Percentiles rank a stretch among this genome's conserved stretches.
Evolutionary conservation across 176 grass and related monocot genomes (phyloP).

Genomic region (Rhipidocladum racemiflorum): DNA sequence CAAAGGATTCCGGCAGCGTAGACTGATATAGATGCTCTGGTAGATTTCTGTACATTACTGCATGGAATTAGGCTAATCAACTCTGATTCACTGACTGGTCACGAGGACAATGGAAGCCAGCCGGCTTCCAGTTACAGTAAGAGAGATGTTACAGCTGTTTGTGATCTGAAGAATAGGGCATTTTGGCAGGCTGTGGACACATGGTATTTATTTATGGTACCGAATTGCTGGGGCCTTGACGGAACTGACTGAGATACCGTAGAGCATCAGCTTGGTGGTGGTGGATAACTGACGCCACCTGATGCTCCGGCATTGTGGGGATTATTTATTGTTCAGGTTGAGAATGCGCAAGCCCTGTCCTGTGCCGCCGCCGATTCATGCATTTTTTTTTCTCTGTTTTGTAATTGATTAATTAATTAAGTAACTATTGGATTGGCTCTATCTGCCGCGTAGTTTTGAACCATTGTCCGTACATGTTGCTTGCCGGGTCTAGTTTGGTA

Average conservation of each 20-base stretch:
- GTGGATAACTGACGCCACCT: background rate
- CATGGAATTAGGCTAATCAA: conserved; percentile 9
- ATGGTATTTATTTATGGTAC: conserved; percentile 7
- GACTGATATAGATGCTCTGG: conserved; percentile 51
- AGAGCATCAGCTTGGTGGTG: background rate
- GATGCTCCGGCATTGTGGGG: background rate
- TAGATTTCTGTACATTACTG: conserved; percentile 40
- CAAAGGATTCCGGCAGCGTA: conserved; percentile 87
- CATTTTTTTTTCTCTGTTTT: too few species aligned
- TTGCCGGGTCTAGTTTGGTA: too few species aligned
- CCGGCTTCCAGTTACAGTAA: background rate
- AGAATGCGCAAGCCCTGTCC: too few species aligned
- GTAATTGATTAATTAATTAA: too few species aligned
- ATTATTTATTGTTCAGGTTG: too few species aligned
- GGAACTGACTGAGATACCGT: background rate
- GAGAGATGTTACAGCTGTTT: background rate
- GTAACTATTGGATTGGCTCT: background rate
- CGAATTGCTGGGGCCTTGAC: background rate
- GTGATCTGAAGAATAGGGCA: conserved; percentile 30
- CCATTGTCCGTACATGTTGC: too few species aligned
- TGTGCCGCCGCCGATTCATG: background rate
- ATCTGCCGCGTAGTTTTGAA: background rate
- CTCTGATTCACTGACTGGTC: conserved; percentile 16
- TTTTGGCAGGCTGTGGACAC: background rate
- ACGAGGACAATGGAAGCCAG: background rate